Base-by-base conservation (phyloP, 176 grass and related monocot genomes). In the Oryza brachyantha region DNA sequence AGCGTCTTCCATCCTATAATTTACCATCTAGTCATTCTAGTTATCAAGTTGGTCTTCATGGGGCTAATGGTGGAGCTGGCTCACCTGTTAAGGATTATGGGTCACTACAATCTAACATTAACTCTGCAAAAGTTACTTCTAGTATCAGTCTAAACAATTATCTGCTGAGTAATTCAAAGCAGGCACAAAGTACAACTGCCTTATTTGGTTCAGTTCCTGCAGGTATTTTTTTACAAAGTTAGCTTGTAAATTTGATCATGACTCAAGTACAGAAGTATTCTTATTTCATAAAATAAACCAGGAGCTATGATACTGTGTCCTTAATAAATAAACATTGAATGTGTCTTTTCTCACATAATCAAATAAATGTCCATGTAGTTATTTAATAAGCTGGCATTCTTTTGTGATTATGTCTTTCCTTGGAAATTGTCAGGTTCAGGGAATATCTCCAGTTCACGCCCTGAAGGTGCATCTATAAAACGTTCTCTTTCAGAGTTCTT, bases 401-500 rank as follows among this genome's bases (percentile, higher is more conserved):
- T 68, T 66, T 64, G 3, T 46, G 26, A 21, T 32, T 63, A 16
- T 48, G 36, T 13, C 34, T 52, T 82, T 84, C 9, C 67, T 87
- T 83, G 75, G 28, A 79, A 79, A 76, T 66, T 66, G 62, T 34
- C 80, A 83, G 88, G 88, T 63, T 74, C 25, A 19, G 66, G 43
- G 39, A 88, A 80, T 67, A 21, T 72, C 10, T 79, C 78, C 57
- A 78, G 55, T 85, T 79, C 36, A 62, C 68, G 50, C 60, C 52
- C 42, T 89, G 84, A 89, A 85, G 69, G 74, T 60, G 7, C 71
- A 78, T 75, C 74, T 72, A 89, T 60, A 65, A 97, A 97, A 77
- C 82, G 81, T 58, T 79, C 82, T 77, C 59, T 93, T 80, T 83
- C 82, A 16, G 91, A 93, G 21, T 70, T 88, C 43, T 75, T 97